phyloP scores from a whole-genome alignment of 2,329 filamentous ascomycete genomes.

The Fusarium metavorans region DNA sequence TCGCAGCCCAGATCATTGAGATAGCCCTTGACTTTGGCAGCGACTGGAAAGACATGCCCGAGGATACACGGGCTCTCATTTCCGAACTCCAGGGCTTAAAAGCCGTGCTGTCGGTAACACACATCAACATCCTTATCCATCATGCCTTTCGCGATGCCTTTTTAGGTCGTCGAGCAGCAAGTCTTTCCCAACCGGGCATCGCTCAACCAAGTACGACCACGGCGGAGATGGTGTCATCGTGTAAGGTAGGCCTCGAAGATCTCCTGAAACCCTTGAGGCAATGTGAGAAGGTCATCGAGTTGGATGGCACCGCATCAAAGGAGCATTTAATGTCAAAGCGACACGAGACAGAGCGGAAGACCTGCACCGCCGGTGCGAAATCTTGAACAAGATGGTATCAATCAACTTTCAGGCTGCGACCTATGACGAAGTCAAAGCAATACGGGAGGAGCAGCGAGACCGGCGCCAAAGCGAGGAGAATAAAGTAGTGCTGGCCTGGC shows the following conservation, averaged over 20 bases:
- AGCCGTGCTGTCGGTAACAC: neutral
- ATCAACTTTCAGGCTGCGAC: neutral
- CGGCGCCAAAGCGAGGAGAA: neutral
- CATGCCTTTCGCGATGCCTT: neutral
- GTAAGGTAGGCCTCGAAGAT: neutral
- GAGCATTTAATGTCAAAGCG: neutral
- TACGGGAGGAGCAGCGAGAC: neutral
- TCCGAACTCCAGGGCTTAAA: neutral
- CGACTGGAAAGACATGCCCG: neutral
- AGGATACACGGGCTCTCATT: neutral
- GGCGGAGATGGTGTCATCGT: neutral
- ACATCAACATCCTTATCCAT: neutral
- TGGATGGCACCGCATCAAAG: neutral
- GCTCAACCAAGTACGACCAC: fast-evolving
- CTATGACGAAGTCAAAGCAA: neutral
- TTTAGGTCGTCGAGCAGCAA: neutral
- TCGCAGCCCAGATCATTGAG: neutral
- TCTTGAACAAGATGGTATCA: neutral
- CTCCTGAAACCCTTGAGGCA: neutral
- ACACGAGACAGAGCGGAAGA: neutral
- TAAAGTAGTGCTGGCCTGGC: neutral
- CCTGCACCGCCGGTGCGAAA: neutral
- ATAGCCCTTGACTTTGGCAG: neutral
- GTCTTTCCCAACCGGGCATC: neutral
- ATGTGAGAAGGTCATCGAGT: neutral